Evolutionary conservation across 306 rosid genomes (phyloP).

Genomic region (Leucaena leucocephala): DNA sequence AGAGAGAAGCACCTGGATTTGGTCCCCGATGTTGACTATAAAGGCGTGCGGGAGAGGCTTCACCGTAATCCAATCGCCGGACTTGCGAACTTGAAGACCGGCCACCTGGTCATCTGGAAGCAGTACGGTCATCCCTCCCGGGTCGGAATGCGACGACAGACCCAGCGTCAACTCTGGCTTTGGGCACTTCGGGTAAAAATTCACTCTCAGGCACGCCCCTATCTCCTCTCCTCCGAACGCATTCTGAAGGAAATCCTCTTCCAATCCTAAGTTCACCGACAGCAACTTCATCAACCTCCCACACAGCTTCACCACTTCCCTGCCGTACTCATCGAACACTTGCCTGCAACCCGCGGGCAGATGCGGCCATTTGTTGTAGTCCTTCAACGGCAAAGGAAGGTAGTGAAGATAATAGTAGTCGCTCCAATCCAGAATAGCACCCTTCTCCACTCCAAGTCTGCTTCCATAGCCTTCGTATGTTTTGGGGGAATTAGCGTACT

Average conservation of each 20-base stretch:
- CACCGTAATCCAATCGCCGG: conserved; percentile 70
- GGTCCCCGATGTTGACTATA: conserved; percentile 88
- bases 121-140: conserved; percentile 80
- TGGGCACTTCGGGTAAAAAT: conserved; percentile 67
- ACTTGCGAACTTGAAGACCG: conserved; percentile 82
- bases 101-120: conserved; percentile 61
- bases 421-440: conserved; percentile 88
- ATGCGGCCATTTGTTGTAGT: conserved; percentile 74
- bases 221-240: conserved; percentile 74
- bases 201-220: conserved; percentile 85
- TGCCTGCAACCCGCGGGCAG: conserved; percentile 51
- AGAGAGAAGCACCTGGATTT: conserved; percentile 64
- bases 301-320: conserved; percentile 66
- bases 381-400: conserved; percentile 64
- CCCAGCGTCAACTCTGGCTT: conserved; percentile 73
- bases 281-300: conserved; percentile 64
- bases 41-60: conserved; percentile 63
- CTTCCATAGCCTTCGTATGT: conserved; percentile 92
- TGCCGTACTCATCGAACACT: conserved; percentile 82
- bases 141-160: conserved; percentile 84
- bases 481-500: conserved; percentile 67
- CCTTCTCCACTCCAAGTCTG: conserved; percentile 71
- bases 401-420: conserved; percentile 78
- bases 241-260: conserved; percentile 52
- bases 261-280: conserved; percentile 63